Evolutionary conservation across 129 eudicot species (phyloP), one percentile per base, ranked within the genome.

Genomic region (Gnaphalium uliginosum): DNA sequence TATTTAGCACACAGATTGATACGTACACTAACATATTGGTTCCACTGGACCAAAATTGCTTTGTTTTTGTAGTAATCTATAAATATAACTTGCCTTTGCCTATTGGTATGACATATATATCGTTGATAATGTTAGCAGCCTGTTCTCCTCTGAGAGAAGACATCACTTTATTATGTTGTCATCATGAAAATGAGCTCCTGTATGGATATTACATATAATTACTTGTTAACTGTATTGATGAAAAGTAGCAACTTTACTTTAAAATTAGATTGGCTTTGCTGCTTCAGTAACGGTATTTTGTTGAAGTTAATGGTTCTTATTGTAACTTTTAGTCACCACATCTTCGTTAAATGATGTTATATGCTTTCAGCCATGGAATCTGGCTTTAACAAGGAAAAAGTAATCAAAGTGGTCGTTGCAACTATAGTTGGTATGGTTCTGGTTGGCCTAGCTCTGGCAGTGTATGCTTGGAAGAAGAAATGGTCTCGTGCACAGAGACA

Each of bases 381-480:
- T 33, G 48, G 26, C 18, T 66, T 30, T 41, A 33, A 18, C 22
- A 19, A 22, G 19, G 10, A 67, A 46, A 39, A 67, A 39, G 56
- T 19, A 67, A 35, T 67, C 30, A 3, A 35, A 30, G 54, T 37
- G 72, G n/a, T 14, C 32, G 18, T 67, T 21, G 1, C 72, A 21
- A 39, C 29, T 37, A 5, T 46, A 39, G 5, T 67, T 39, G 29
- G n/a, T 83, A 81, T 74, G 6, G 51, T 74, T 74, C 27, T 61
- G 60, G 19, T 41, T 9, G 69, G 78, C 27, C 19, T 74, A 29
- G 17, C 46, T 17, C 0, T 74, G 9, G 69, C 37, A 61, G 70
- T 61, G 43, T 74, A 74, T 74, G 78, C 61, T 61, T 74, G 69
- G 68, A 74, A 62, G 60, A 74, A 74, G 27, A 60, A 61, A 43